Base-by-base conservation (phyloP, 2,329 filamentous ascomycete genomes). In the Whalleya microplaca region DNA sequence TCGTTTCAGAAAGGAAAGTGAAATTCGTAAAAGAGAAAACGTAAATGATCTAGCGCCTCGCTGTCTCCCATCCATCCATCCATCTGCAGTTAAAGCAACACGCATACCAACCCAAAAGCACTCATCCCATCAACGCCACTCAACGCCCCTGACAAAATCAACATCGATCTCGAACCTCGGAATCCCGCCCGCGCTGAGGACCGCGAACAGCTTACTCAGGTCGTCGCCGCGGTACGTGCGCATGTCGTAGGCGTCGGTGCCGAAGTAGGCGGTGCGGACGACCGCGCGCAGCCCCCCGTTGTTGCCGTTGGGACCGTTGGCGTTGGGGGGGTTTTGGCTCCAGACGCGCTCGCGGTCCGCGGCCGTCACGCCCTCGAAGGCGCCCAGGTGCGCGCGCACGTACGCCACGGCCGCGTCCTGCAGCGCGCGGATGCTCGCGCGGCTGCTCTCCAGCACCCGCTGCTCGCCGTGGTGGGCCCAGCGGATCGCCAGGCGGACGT, bases 121-220 rank as follows among this genome's bases (percentile, higher is more conserved):
- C n/a, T n/a, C n/a, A n/a, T n/a, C n/a, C n/a, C n/a, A n/a, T n/a
- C n/a, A n/a, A n/a, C n/a, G 23, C 23, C 23, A 27, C 23, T n/a
- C n/a, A n/a, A 27, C 23, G 23, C 23, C 23, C 23, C 23, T 27
- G 4, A 9, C 9, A 27, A 27, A 4, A 27, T 27, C 9, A 16
- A 72, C 63, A 29, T 67, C 66, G 32, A 71, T 51, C 51, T 71
- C 70, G 46, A 72, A 69, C 41, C 59, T 46, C 2, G 69, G 70
- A 7, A 70, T 65, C 12, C 53, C 51, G 3, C 52, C 60, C 14
- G 51, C 53, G 23, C 55, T 49, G 18, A 64, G 42, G 21, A 56
- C 57, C 2, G 46, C 55, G 41, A 73, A 67, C 44, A 73, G 49
- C 46, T 59, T 51, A 1, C 63, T 58, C 23, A 74, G 43, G 57